phyloP scores from a whole-genome alignment of 1,139 yeast genomes.

The Kurtzmaniella quercitrusa region DNA sequence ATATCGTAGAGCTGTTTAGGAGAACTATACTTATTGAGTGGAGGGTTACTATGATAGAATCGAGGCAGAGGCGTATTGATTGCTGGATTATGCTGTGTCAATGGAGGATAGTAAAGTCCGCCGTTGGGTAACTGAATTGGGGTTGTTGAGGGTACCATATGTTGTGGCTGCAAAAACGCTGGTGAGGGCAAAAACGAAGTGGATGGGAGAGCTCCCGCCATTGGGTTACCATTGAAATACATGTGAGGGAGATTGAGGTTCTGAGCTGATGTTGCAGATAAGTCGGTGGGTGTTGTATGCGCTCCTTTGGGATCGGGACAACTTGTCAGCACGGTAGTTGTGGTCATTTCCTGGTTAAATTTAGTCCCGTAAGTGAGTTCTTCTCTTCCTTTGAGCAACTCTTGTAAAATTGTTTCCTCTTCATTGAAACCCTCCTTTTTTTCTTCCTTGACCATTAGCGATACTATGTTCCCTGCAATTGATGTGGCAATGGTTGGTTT shows the following conservation, averaged over 20 bases:
- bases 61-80: conserved; percentile 5
- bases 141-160: background rate
- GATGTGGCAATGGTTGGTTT: conserved; percentile 13
- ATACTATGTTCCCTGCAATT: conserved; percentile 2
- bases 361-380: background rate
- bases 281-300: too few relatives aligned
- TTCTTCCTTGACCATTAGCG: background rate
- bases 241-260: too few relatives aligned
- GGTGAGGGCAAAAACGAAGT: background rate
- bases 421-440: background rate
- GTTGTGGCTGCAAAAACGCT: background rate
- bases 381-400: conserved; percentile 1
- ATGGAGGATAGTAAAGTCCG: background rate
- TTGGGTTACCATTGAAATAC: too few relatives aligned
- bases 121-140: conserved; percentile 4
- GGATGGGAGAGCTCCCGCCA: background rate
- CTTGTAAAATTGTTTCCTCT: background rate
- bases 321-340: background rate
- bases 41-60: conserved; percentile 12
- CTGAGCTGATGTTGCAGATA: too few relatives aligned
- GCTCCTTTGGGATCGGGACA: background rate
- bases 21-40: conserved; percentile 15
- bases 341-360: background rate
- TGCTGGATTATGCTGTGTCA: conserved; percentile 2
- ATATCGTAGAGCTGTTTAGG: conserved; percentile 18